Evolutionary conservation across 2,329 filamentous ascomycete genomes (phyloP).

Genomic region (Lizonia empirigonia): DNA sequence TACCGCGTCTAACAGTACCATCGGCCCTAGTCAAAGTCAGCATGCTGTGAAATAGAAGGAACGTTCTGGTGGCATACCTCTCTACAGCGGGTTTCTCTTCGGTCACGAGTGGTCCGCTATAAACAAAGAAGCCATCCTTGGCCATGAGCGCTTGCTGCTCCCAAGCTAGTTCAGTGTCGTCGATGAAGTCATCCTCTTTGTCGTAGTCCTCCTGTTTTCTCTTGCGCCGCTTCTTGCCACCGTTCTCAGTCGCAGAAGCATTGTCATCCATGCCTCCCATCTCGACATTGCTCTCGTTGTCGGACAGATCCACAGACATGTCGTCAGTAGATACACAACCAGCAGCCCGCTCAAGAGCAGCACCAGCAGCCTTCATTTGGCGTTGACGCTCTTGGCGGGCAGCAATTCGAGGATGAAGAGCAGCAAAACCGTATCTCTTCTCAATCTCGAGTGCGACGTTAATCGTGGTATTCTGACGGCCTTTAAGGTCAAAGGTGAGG

Average conservation of each 20-base stretch:
- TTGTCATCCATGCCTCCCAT: constrained; percentile 69
- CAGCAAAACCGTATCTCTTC: constrained; percentile 92
- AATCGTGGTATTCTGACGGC: constrained; percentile 86
- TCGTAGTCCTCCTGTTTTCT: constrained; percentile 72
- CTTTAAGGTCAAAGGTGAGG: constrained; percentile 78
- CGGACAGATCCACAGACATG: constrained; percentile 78
- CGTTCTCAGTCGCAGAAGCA: constrained; percentile 51
- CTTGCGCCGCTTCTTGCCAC: constrained; percentile 77
- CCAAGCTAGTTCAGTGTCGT: constrained; percentile 94
- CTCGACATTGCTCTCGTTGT: constrained; percentile 81
- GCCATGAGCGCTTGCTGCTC: constrained; percentile 93
- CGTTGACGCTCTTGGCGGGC: constrained; percentile 86
- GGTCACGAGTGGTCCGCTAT: constrained; percentile 86
- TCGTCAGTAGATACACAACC: constrained; percentile 75
- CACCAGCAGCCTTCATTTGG: constrained; percentile 86
- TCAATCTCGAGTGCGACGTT: constrained; percentile 95
- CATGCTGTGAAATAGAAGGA: constrained; percentile 20
- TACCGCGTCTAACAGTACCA: constrained; percentile 71
- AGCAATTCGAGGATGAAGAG: constrained; percentile 86
- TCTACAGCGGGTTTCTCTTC: constrained; percentile 78
- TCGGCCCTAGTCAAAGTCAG: constrained; percentile 63
- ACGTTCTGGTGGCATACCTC: constrained; percentile 53
- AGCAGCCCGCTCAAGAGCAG: constrained; percentile 77
- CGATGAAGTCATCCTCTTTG: constrained; percentile 72
- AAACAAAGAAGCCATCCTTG: constrained; percentile 97